Percentiles rank a stretch among this genome's conserved stretches.
Evolutionary conservation across 345 rosid genomes (phyloP).

Genomic region (Mercurialis annua): DNA sequence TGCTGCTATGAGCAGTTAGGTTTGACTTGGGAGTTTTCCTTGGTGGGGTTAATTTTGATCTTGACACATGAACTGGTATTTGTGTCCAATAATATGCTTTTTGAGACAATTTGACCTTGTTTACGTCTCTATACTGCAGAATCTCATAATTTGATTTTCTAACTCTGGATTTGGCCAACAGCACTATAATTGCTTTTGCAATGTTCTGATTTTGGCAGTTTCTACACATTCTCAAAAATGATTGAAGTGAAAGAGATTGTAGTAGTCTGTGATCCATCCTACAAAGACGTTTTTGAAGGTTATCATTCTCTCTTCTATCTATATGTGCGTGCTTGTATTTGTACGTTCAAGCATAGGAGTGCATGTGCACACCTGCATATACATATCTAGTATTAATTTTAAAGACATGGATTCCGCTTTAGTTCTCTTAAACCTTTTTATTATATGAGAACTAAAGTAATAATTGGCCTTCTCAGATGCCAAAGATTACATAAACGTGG

Average conservation of each 20-base stretch:
- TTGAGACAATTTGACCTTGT: neutral
- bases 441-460: conserved; percentile 8
- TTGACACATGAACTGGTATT: neutral
- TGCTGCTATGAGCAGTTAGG: neutral
- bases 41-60: neutral
- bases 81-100: neutral
- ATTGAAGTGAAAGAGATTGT: conserved; percentile 80
- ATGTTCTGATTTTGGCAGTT: conserved; percentile 41
- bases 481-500: conserved; percentile 43
- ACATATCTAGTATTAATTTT: neutral
- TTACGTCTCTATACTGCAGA: conserved; percentile 1
- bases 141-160: neutral
- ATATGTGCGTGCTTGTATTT: neutral
- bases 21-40: neutral
- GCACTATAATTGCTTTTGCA: conserved; percentile 5
- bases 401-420: neutral
- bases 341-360: too few relatives aligned
- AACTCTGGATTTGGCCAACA: conserved; percentile 6
- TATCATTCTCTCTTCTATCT: neutral
- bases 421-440: neutral
- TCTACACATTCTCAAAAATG: conserved; percentile 76
- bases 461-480: conserved; percentile 40
- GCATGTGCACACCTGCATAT: neutral
- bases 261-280: conserved; percentile 95
- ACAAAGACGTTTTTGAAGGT: conserved; percentile 90